Percentiles rank a stretch among this genome's conserved stretches.
These are phyloP conservation scores for Trametes punicea DNA, from an alignment of 768 basidiomycete genomes.

Conservation along the genomic window DNA sequence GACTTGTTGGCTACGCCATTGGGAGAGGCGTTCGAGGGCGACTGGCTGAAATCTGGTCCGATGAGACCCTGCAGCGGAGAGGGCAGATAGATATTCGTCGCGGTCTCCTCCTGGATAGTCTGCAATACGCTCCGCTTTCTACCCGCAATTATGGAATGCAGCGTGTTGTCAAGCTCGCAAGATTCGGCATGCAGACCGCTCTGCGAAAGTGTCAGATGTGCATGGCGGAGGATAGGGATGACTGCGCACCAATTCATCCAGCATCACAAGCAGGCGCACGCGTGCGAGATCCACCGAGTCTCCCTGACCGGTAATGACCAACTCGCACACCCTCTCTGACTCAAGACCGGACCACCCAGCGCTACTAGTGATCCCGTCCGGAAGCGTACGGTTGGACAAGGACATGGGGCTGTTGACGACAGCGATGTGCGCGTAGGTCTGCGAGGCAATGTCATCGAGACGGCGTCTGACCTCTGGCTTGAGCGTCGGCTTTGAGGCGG, in stretches of 20 bases:
- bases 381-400: slow-evolving; percentile 70
- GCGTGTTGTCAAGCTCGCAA: slow-evolving; percentile 92
- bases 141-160: slow-evolving; percentile 88
- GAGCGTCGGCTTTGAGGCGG: slow-evolving; percentile 71
- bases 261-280: slow-evolving; percentile 86
- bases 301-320: slow-evolving; percentile 84
- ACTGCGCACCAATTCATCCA: slow-evolving; percentile 84
- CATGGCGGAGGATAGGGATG: background rate
- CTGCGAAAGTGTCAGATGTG: slow-evolving; percentile 38
- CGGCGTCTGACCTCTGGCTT: slow-evolving; percentile 79
- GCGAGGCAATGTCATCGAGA: slow-evolving; percentile 91
- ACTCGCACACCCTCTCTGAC: slow-evolving; percentile 90
- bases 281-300: slow-evolving; percentile 91
- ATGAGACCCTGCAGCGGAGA: slow-evolving; percentile 85
- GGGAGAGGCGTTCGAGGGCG: slow-evolving; percentile 37
- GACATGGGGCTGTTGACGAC: slow-evolving; percentile 85
- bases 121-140: slow-evolving; percentile 86
- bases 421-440: slow-evolving; percentile 90
- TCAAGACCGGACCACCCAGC: slow-evolving; percentile 89
- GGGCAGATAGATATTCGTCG: slow-evolving; percentile 94
- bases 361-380: slow-evolving; percentile 71
- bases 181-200: slow-evolving; percentile 87
- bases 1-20: slow-evolving; percentile 42
- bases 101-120: slow-evolving; percentile 94
- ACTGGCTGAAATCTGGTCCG: slow-evolving; percentile 53